Evolutionary conservation across 2,329 filamentous ascomycete genomes (phyloP).

Genomic region (Epicoccum nigrum): DNA sequence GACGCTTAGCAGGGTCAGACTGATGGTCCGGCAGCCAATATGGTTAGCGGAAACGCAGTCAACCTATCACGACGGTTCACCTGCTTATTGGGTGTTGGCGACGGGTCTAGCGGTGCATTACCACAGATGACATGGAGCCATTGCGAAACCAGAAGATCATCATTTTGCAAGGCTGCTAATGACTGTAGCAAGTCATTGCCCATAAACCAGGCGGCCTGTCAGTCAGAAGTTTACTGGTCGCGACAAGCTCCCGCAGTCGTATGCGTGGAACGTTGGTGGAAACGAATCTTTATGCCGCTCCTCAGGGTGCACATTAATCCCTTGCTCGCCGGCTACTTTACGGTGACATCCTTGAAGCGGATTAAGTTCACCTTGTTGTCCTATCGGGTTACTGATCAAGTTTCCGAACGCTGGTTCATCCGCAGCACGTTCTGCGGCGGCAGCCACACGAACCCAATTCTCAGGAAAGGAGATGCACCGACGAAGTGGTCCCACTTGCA

Average conservation of each 20-base stretch:
- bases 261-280: neutral
- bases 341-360: neutral
- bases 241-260: constrained; percentile 1
- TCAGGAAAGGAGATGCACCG: neutral
- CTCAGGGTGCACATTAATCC: constrained; percentile 9
- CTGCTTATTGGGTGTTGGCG: neutral
- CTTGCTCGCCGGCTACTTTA: neutral
- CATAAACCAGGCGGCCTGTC: neutral
- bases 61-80: constrained; percentile 1
- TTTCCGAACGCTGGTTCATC: constrained; percentile 7
- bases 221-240: neutral
- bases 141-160: constrained; percentile 8
- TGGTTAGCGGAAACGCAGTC: constrained; percentile 1
- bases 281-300: constrained; percentile 4
- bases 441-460: constrained; percentile 1
- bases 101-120: neutral
- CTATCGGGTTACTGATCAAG: neutral
- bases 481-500: neutral
- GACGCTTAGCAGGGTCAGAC: constrained; percentile 7
- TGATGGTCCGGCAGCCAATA: constrained; percentile 9
- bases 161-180: constrained; percentile 9
- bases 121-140: constrained; percentile 5
- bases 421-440: neutral
- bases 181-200: neutral
- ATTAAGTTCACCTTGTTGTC: constrained; percentile 2